A percentile compares a stretch with the other conserved stretches of the same genome.
These are phyloP conservation scores for Neurospora pannonica DNA, from an alignment of 495 filamentous ascomycete genomes.

Conservation along the genomic window DNA sequence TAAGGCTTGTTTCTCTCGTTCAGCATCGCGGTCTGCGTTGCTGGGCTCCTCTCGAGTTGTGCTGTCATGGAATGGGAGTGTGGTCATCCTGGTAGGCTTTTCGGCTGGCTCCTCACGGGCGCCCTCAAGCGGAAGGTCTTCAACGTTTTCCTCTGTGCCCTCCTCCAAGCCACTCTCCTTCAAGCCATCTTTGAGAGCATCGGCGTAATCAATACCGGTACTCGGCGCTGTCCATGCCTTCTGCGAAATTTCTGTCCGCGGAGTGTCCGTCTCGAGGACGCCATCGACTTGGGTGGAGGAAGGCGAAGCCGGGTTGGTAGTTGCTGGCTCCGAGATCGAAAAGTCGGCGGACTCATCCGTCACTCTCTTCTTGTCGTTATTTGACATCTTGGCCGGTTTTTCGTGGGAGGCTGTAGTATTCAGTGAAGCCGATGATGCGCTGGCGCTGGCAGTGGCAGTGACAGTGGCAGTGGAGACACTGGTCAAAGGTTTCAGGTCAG, in stretches of 20 bases:
- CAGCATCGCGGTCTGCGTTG: background rate
- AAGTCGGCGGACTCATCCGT: slow-evolving; percentile 7
- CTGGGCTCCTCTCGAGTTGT: background rate
- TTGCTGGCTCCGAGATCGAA: background rate
- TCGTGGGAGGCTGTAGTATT: background rate
- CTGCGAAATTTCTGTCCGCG: background rate
- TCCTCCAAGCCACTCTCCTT: background rate
- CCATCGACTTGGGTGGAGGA: background rate
- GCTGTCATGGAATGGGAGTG: slow-evolving; percentile 5
- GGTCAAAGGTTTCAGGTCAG: background rate
- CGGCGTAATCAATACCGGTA: background rate
- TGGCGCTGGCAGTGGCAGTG: background rate
- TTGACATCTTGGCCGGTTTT: background rate
- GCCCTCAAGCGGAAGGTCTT: slow-evolving; percentile 3
- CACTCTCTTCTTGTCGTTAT: background rate
- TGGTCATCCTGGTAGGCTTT: slow-evolving; percentile 2
- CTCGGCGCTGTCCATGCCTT: background rate
- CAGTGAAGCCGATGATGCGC: background rate
- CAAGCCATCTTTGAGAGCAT: background rate
- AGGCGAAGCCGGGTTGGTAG: background rate
- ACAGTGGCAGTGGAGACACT: background rate
- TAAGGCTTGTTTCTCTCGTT: background rate
- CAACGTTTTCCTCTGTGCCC: slow-evolving; percentile 9
- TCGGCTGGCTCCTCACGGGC: background rate
- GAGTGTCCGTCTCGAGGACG: background rate